These are phyloP conservation scores for Citrus reticulata DNA, from an alignment of 345 rosid species.

Conservation along the genomic window DNA sequence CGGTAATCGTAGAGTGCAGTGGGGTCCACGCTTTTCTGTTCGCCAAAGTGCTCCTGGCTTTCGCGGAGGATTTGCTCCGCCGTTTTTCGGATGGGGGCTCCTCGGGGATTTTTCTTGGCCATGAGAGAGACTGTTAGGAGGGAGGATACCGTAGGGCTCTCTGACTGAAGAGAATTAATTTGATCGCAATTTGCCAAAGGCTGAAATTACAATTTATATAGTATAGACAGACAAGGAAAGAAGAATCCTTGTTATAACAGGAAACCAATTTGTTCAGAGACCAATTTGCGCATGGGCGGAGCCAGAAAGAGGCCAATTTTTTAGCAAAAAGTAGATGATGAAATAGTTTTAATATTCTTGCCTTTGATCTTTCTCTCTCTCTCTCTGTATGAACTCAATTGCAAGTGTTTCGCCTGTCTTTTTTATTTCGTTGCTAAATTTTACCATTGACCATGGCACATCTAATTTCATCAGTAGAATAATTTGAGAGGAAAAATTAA, in stretches of 20 bases:
- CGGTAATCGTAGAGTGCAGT: conserved; percentile 73
- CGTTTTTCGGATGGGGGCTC: conserved; percentile 71
- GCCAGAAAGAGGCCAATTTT: too few relatives aligned
- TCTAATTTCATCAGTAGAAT: background rate
- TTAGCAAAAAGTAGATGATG: too few relatives aligned
- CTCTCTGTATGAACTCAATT: background rate
- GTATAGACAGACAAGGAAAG: too few relatives aligned
- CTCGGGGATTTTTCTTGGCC: conserved; percentile 76
- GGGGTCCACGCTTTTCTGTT: conserved; percentile 68
- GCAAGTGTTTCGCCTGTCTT: background rate
- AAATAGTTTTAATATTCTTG: too few relatives aligned
- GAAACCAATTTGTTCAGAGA: too few relatives aligned
- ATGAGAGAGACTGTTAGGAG: conserved; percentile 15
- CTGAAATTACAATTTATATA: too few relatives aligned
- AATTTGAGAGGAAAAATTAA: background rate
- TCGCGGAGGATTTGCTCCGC: conserved; percentile 87
- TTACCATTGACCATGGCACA: background rate
- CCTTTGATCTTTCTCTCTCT: too few relatives aligned
- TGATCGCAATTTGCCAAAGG: too few relatives aligned
- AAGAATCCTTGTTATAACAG: too few relatives aligned
- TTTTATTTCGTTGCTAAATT: background rate
- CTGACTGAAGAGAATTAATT: too few relatives aligned
- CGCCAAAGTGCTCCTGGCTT: conserved; percentile 65
- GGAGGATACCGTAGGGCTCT: too few relatives aligned
- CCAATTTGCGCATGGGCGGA: too few relatives aligned